These are phyloP conservation scores for Vanderwaltozyma yarrowii DNA, from an alignment of 805 yeast genomes.

Conservation along the genomic window DNA sequence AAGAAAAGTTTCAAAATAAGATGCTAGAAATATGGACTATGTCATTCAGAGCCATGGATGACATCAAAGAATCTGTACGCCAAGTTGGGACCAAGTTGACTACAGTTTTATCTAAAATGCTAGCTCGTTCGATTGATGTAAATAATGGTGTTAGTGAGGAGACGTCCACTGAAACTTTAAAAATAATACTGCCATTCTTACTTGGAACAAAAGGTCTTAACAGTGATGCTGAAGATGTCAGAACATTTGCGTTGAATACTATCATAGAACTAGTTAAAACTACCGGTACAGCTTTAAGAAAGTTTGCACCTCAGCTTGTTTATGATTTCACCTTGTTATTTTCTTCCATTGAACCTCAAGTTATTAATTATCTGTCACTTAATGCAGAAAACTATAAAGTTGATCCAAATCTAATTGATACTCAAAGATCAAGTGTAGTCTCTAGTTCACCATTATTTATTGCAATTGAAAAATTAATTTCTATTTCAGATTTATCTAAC, in stretches of 20 bases:
- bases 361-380: slow-evolving; percentile 70
- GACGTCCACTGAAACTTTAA: slow-evolving; percentile 38
- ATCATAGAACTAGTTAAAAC: slow-evolving; percentile 60
- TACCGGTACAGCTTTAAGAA: slow-evolving; percentile 48
- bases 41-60: slow-evolving; percentile 86
- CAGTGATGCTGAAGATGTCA: slow-evolving; percentile 80
- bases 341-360: slow-evolving; percentile 88
- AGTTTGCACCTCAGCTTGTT: slow-evolving; percentile 59
- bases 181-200: slow-evolving; percentile 63
- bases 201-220: slow-evolving; percentile 69
- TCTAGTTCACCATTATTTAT: slow-evolving; percentile 84
- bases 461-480: slow-evolving; percentile 63
- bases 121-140: slow-evolving; percentile 47
- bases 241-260: slow-evolving; percentile 63
- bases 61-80: slow-evolving; percentile 87
- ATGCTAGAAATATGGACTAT: slow-evolving; percentile 72
- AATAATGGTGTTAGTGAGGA: slow-evolving; percentile 32
- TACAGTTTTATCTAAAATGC: slow-evolving; percentile 49
- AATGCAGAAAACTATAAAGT: slow-evolving; percentile 85
- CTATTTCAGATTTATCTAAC: slow-evolving; percentile 40
- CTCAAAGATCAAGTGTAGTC: slow-evolving; percentile 60
- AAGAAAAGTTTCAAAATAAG: slow-evolving; percentile 38
- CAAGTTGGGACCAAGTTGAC: slow-evolving; percentile 67
- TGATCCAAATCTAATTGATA: slow-evolving; percentile 62
- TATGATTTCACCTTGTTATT: slow-evolving; percentile 60